phyloP scores from a whole-genome alignment of 2,329 filamentous ascomycete species.

The Drechslerella dactyloides region DNA sequence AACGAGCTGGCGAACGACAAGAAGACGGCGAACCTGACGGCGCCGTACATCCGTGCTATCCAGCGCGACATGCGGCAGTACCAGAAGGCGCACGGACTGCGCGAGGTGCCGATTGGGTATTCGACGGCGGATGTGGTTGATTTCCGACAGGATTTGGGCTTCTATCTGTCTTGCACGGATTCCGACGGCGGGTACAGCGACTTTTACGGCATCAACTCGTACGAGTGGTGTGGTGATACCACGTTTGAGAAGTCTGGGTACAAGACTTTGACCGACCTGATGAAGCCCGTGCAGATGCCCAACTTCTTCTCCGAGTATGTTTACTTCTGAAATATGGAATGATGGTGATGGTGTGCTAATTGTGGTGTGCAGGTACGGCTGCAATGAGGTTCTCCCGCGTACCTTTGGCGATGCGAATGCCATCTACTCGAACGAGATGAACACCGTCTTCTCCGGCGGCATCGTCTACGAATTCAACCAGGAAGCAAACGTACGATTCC shows the following conservation, averaged over 20 bases:
- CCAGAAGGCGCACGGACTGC: slow-evolving; percentile 66
- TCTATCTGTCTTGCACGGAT: slow-evolving; percentile 58
- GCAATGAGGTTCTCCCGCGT: slow-evolving; percentile 74
- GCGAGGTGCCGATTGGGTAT: slow-evolving; percentile 71
- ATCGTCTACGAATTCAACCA: slow-evolving; percentile 82
- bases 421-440: slow-evolving; percentile 76
- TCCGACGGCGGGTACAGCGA: slow-evolving; percentile 60
- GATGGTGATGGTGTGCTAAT: background rate
- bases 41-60: slow-evolving; percentile 64
- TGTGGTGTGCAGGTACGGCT: slow-evolving; percentile 64
- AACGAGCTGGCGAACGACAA: slow-evolving; percentile 73
- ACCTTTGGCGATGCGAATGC: slow-evolving; percentile 76
- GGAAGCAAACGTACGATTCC: slow-evolving; percentile 64
- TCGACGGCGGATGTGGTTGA: slow-evolving; percentile 72
- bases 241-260: slow-evolving; percentile 70
- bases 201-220: slow-evolving; percentile 61
- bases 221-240: slow-evolving; percentile 73
- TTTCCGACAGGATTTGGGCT: slow-evolving; percentile 55
- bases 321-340: background rate
- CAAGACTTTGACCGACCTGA: slow-evolving; percentile 69
- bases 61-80: slow-evolving; percentile 73
- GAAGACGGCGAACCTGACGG: slow-evolving; percentile 63
- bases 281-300: slow-evolving; percentile 71
- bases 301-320: slow-evolving; percentile 76
- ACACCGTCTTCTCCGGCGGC: slow-evolving; percentile 71